These are phyloP conservation scores for Cytospora schulzeri DNA, from an alignment of 2,329 filamentous ascomycete genomes.

Conservation along the genomic window DNA sequence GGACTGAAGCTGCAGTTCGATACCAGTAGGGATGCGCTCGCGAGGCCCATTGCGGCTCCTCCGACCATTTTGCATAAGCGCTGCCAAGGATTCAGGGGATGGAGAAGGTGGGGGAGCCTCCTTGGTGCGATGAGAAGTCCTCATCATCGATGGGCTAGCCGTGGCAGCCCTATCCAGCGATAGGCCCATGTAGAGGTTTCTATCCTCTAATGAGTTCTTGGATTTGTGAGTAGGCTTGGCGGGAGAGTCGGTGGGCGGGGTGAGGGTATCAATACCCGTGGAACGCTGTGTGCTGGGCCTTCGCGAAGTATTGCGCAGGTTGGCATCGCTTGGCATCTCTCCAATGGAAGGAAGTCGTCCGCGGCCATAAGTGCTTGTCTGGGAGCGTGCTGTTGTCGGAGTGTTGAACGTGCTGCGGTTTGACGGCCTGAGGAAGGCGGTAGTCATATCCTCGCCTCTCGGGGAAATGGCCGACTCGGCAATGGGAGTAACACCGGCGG, in stretches of 20 bases:
- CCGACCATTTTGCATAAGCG: conserved; percentile 61
- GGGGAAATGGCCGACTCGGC: conserved; percentile 77
- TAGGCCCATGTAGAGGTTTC: conserved; percentile 45
- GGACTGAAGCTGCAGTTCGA: conserved; percentile 65
- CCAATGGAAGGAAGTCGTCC: conserved; percentile 78
- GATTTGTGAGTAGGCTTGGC: conserved; percentile 37
- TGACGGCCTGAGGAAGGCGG: conserved; percentile 68
- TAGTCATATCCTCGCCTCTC: conserved; percentile 64
- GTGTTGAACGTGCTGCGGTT: conserved; percentile 71
- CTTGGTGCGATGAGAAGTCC: conserved; percentile 48
- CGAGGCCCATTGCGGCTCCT: conserved; percentile 70
- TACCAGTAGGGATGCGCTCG: conserved; percentile 74
- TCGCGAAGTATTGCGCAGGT: conserved; percentile 36
- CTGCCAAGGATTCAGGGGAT: conserved; percentile 63
- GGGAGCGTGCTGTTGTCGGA: conserved; percentile 66
- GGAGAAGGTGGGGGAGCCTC: conserved; percentile 68
- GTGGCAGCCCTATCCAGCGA: conserved; percentile 67
- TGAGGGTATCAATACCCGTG: conserved; percentile 18
- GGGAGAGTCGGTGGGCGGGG: conserved; percentile 29
- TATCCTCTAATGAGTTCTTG: conserved; percentile 45
- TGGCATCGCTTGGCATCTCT: conserved; percentile 55
- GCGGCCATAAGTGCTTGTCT: conserved; percentile 60
- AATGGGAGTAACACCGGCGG: conserved; percentile 85
- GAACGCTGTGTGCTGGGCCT: conserved; percentile 23
- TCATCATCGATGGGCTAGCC: conserved; percentile 67